Base-by-base conservation (phyloP, 1,284 basidiomycete species). In the Phylloboletellus chloephorus region DNA sequence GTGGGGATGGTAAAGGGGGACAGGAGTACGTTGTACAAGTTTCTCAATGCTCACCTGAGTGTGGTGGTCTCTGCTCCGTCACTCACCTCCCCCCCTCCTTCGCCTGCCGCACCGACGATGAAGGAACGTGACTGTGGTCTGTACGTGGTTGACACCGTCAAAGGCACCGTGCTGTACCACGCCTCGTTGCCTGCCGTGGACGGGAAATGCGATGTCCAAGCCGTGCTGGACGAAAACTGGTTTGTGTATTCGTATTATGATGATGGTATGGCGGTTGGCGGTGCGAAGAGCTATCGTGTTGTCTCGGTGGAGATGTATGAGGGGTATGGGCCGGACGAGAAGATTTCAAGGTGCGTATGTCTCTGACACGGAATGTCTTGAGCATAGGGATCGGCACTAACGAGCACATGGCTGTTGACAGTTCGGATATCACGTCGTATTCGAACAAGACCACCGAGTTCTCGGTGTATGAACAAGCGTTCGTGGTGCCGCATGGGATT, bases 1-100 rank as follows among this genome's bases (percentile, higher is more conserved):
- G 66, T 84, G 13, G 93, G 92, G 7, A 83, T 82, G 52, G 91
- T 95, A 3, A 68, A 90, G 2, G 91, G 88, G 5, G 84, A 96
- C 63, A 79, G 94, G 44, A 79, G 79, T 20, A 93, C 92, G 28
- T 63, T 97, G 41, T 95, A 96, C 74, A 98, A 98, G 68, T 96
- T 95, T 60, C 74, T 97, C 49, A 95, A 95, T 60, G 85, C 88
- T 5, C 79, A 90, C 51, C 56, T 91, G 12, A 70, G 84, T 30
- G 77, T 83, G 3, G 68, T 90, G 20, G 67, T 83, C 6, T 87
- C 84, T 11, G 63, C 72, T 3, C 48, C 57, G 3, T 40, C 40
- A 1, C 46, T 16, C 13, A 5, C 31, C 2, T 43, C 51, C 2
- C 25, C 43, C 2, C 4, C 37, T 3, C 7, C 44, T 34, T 41